phyloP scores from a whole-genome alignment of 2,329 filamentous ascomycete genomes.

The Pestalotiopsis sp. region DNA sequence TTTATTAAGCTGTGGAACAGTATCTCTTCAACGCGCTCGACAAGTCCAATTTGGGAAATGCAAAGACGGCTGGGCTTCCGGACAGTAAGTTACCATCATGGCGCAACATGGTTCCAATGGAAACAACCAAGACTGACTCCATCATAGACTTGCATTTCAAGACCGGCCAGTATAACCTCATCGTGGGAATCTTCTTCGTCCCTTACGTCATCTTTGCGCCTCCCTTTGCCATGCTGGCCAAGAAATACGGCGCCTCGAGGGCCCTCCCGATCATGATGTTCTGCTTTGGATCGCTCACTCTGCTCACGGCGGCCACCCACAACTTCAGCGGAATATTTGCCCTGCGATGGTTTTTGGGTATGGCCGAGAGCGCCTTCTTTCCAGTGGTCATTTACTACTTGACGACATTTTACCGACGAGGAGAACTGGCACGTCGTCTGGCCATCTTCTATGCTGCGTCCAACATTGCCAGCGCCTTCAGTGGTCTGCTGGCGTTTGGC shows the following conservation, averaged over 20 bases:
- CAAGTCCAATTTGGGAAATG: slow-evolving; percentile 57
- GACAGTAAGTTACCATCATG: slow-evolving; percentile 18
- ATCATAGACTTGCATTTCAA: slow-evolving; percentile 58
- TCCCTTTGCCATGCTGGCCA: slow-evolving; percentile 66
- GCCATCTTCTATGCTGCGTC: slow-evolving; percentile 77
- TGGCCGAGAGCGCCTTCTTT: slow-evolving; percentile 70
- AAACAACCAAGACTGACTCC: not conserved
- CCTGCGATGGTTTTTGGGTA: slow-evolving; percentile 70
- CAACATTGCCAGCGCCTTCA: slow-evolving; percentile 68
- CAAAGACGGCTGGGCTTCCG: slow-evolving; percentile 50
- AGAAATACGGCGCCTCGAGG: slow-evolving; percentile 65
- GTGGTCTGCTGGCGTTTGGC: slow-evolving; percentile 49
- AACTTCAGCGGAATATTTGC: slow-evolving; percentile 70
- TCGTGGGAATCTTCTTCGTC: slow-evolving; percentile 72
- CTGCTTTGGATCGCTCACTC: slow-evolving; percentile 65
- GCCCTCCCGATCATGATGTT: slow-evolving; percentile 69
- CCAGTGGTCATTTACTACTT: slow-evolving; percentile 63
- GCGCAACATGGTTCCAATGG: not conserved
- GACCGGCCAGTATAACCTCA: slow-evolving; percentile 67
- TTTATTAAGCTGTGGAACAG: slow-evolving; percentile 15
- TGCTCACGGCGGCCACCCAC: slow-evolving; percentile 56
- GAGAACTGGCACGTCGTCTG: slow-evolving; percentile 70
- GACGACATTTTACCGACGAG: slow-evolving; percentile 70
- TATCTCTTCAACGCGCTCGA: slow-evolving; percentile 51
- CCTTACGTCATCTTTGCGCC: slow-evolving; percentile 74